Conservation (phyloP, 176 grass and related monocot genomes). For the Chloris gayana region DNA sequence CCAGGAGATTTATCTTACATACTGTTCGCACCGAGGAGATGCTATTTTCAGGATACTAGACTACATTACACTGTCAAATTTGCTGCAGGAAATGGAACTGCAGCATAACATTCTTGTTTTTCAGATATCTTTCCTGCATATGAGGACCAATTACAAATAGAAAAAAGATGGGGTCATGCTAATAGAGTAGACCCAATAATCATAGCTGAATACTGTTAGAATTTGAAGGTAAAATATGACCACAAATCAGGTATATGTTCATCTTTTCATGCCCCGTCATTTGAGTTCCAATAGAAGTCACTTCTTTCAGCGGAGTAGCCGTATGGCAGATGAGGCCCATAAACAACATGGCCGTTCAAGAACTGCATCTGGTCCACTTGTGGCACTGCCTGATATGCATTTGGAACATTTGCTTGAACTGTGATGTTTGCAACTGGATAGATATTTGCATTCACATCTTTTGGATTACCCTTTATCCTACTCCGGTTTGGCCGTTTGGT, state of each 20-base stretch:
- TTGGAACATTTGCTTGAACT: constrained; percentile 50
- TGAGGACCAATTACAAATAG: constrained; percentile 30
- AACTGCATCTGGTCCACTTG: constrained; percentile 68
- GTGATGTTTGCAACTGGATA: constrained; percentile 49
- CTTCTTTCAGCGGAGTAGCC: constrained; percentile 55
- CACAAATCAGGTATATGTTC: constrained; percentile 9
- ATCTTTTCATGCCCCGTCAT: constrained; percentile 30
- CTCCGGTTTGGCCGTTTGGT: constrained; percentile 47
- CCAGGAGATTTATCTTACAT: constrained; percentile 19
- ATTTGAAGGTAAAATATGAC: constrained; percentile 32
- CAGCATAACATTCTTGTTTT: constrained; percentile 14
- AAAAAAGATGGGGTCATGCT: constrained; percentile 50
- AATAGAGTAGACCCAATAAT: constrained; percentile 50
- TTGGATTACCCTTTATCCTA: constrained; percentile 48
- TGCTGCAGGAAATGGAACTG: neutral
- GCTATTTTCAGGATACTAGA: constrained; percentile 27
- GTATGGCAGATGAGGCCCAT: constrained; percentile 78
- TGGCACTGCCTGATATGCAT: constrained; percentile 48
- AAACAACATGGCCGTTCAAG: constrained; percentile 67
- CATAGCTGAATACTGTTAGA: constrained; percentile 48
- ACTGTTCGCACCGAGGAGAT: constrained; percentile 1
- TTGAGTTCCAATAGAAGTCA: constrained; percentile 65
- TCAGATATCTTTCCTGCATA: constrained; percentile 22
- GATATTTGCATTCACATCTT: constrained; percentile 42
- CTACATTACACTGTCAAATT: constrained; percentile 27